phyloP scores from a whole-genome alignment of 208 protist species.

The Tritrichomonas foetus region DNA sequence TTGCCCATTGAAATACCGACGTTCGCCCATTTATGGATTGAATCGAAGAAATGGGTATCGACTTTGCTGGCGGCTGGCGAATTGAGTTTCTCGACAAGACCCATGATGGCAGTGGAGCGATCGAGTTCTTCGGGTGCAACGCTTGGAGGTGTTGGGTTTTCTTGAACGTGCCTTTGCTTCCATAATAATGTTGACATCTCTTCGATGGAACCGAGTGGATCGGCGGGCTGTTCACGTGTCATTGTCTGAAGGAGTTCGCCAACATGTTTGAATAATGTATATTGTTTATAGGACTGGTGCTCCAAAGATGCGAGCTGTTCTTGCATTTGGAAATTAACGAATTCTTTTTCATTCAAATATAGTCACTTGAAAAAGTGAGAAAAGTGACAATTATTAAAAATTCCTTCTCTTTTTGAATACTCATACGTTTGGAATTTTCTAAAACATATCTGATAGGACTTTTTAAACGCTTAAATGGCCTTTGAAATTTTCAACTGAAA shows the following conservation, averaged over 20 bases:
- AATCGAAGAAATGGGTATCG: background rate
- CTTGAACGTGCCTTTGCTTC: background rate
- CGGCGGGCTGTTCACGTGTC: background rate
- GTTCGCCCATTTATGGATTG: background rate
- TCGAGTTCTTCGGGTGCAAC: background rate
- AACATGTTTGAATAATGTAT: conserved; percentile 1
- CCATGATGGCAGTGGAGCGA: background rate
- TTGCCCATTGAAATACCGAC: background rate
- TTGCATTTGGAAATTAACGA: background rate
- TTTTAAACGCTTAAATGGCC: too few species aligned
- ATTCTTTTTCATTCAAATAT: too few species aligned
- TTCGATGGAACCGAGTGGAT: background rate
- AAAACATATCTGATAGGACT: too few species aligned
- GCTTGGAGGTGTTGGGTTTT: background rate
- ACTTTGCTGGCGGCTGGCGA: background rate
- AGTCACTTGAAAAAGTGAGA: too few species aligned
- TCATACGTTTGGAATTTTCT: too few species aligned
- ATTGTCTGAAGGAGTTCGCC: background rate
- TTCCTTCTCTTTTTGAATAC: too few species aligned
- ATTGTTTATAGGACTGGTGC: background rate
- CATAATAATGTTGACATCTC: background rate
- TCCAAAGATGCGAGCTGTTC: background rate
- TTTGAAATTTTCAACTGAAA: too few species aligned
- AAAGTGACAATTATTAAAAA: too few species aligned
- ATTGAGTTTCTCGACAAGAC: background rate